Conservation (phyloP, 1,139 yeast genomes). For the Blastobotrys malaysiensis region DNA sequence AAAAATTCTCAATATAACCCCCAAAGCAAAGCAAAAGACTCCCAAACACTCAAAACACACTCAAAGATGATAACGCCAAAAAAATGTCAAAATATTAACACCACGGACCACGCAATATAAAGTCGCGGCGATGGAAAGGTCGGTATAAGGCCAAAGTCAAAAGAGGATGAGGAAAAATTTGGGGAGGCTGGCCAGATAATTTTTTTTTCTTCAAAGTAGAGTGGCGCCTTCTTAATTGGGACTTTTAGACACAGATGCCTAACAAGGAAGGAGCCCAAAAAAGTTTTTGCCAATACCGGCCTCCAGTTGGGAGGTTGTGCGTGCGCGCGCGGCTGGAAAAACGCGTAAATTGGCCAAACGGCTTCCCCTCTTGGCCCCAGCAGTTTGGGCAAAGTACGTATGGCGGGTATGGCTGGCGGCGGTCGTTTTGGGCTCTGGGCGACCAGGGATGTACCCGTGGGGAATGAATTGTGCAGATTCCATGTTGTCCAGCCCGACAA, state of each 20-base stretch:
- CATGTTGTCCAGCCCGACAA: no score
- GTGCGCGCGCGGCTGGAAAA: not conserved
- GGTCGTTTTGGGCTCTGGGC: no score
- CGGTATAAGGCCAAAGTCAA: not conserved
- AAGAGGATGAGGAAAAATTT: not conserved
- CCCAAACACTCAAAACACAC: not conserved
- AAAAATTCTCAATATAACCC: not conserved
- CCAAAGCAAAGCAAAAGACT: not conserved
- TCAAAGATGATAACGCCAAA: not conserved
- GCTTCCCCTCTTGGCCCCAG: not conserved
- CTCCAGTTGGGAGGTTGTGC: not conserved
- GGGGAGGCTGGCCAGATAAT: conserved; percentile 3
- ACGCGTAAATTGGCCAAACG: not conserved
- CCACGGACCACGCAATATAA: no score
- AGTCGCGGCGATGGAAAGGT: not conserved
- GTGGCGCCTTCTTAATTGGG: conserved; percentile 1
- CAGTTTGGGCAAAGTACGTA: not conserved
- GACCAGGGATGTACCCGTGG: no score
- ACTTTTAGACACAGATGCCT: not conserved
- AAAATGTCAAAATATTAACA: not conserved
- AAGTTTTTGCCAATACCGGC: not conserved
- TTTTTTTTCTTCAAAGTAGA: not conserved
- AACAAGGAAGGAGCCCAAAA: not conserved
- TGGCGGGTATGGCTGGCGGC: no score
- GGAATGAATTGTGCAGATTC: no score